Conservation (phyloP, 805 yeast genomes). For the Saturnispora dispora region DNA sequence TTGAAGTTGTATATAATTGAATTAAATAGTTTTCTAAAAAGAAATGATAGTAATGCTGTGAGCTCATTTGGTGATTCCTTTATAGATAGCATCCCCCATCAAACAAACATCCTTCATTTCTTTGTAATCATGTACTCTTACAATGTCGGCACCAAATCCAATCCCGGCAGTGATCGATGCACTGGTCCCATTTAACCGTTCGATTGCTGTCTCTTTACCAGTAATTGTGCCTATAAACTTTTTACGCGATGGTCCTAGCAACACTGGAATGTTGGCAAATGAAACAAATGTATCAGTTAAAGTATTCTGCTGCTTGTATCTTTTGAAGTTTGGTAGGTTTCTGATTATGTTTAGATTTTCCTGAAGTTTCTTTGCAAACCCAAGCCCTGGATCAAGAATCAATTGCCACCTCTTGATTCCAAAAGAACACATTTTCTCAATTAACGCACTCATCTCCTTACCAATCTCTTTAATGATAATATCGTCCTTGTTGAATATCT, state of each 20-base stretch:
- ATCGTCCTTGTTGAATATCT: slow-evolving; percentile 11
- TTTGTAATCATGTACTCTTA: slow-evolving; percentile 79
- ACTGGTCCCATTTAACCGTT: slow-evolving; percentile 69
- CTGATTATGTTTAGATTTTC: slow-evolving; percentile 65
- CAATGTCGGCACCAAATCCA: slow-evolving; percentile 66
- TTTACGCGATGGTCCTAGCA: slow-evolving; percentile 87
- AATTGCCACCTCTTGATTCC: slow-evolving; percentile 89
- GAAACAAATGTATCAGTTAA: slow-evolving; percentile 27
- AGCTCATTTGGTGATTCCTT: slow-evolving; percentile 12
- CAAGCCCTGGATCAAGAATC: slow-evolving; percentile 89
- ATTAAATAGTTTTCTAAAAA: neutral
- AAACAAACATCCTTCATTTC: slow-evolving; percentile 44
- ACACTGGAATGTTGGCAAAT: slow-evolving; percentile 51
- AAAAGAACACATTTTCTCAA: slow-evolving; percentile 43
- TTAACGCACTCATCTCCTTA: slow-evolving; percentile 51
- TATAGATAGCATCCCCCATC: slow-evolving; percentile 69
- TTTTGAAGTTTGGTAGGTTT: slow-evolving; percentile 37
- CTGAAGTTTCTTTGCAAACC: slow-evolving; percentile 76
- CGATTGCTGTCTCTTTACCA: slow-evolving; percentile 42
- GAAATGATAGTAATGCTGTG: neutral
- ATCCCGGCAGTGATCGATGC: slow-evolving; percentile 68
- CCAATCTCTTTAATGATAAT: slow-evolving; percentile 43
- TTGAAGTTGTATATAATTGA: neutral
- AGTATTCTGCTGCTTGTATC: slow-evolving; percentile 29
- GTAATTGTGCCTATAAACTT: slow-evolving; percentile 73